These are phyloP conservation scores for Trichosporon sp. DNA, from an alignment of 1,284 basidiomycete genomes.

Conservation along the genomic window DNA sequence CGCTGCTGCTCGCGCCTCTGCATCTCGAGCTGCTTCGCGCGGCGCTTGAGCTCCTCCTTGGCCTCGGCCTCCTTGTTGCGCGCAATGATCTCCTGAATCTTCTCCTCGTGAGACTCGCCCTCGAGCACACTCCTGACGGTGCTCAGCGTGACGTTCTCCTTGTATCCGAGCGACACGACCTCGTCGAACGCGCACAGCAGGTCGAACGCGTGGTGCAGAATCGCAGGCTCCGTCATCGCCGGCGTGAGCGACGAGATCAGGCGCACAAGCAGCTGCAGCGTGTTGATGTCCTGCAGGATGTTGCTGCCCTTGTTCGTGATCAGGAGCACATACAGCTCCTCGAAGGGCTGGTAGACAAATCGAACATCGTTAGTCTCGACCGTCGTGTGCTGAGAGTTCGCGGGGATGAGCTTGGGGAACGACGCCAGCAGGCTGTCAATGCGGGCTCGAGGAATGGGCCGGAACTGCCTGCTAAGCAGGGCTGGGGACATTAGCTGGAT, in stretches of 20 bases:
- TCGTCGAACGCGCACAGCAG: slow-evolving; percentile 95
- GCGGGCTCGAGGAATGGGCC: slow-evolving; percentile 84
- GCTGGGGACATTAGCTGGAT: slow-evolving; percentile 56
- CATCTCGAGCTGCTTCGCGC: slow-evolving; percentile 97
- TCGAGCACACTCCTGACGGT: slow-evolving; percentile 90
- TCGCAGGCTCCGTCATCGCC: slow-evolving; percentile 72
- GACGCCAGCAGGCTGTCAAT: slow-evolving; percentile 94
- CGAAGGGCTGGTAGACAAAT: slow-evolving; percentile 97
- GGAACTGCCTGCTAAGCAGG: slow-evolving; percentile 93
- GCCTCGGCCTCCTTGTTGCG: slow-evolving; percentile 99
- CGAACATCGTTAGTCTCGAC: slow-evolving; percentile 89
- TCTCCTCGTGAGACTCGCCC: slow-evolving; percentile 99
- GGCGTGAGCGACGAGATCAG: slow-evolving; percentile 91
- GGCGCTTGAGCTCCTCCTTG: slow-evolving; percentile 96
- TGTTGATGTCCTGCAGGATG: slow-evolving; percentile 94
- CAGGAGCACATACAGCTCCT: slow-evolving; percentile 95
- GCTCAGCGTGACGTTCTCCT: slow-evolving; percentile 86
- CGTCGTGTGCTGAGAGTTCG: slow-evolving; percentile 94
- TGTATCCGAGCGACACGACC: slow-evolving; percentile 87
- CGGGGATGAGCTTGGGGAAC: slow-evolving; percentile 96
- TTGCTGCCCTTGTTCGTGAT: slow-evolving; percentile 98
- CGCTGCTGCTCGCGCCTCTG: slow-evolving; percentile 89
- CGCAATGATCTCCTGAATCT: slow-evolving; percentile 98
- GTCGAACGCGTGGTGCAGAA: slow-evolving; percentile 88
- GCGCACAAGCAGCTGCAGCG: slow-evolving; percentile 86